Conservation (phyloP, 1,139 yeast species). For the Geotrichum phurueaensis region DNA sequence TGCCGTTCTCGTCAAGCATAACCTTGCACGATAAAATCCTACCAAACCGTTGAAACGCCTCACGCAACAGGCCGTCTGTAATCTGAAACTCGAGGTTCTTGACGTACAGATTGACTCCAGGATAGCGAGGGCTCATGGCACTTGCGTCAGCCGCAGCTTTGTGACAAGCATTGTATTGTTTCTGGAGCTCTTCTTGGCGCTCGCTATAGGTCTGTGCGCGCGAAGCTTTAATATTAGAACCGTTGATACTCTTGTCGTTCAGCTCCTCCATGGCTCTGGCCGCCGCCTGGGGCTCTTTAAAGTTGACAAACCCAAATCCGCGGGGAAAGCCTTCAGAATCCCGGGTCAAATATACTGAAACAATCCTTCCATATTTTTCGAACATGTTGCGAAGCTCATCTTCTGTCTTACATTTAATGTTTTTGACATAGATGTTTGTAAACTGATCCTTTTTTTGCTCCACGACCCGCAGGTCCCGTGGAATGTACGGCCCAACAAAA, state of each 20-base stretch:
- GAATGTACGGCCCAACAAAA: conserved; percentile 87
- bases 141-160: conserved; percentile 52
- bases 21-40: conserved; percentile 93
- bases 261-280: conserved; percentile 85
- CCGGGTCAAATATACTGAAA: conserved; percentile 75
- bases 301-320: conserved; percentile 96
- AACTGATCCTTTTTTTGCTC: conserved; percentile 87
- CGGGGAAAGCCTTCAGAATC: conserved; percentile 85
- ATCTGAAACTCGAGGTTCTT: conserved; percentile 92
- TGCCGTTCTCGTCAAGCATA: conserved; percentile 90
- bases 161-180: conserved; percentile 87
- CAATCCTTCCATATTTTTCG: conserved; percentile 66
- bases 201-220: conserved; percentile 99
- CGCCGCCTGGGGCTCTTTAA: conserved; percentile 80
- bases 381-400: conserved; percentile 65
- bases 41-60: conserved; percentile 91
- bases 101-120: conserved; percentile 93
- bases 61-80: conserved; percentile 84
- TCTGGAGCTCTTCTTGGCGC: conserved; percentile 92
- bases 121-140: conserved; percentile 84
- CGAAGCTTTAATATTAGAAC: conserved; percentile 86
- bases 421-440: conserved; percentile 93
- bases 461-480: conserved; percentile 91
- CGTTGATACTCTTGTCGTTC: conserved; percentile 78
- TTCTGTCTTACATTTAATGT: conserved; percentile 70